Conservation (phyloP, 2,329 filamentous ascomycete genomes). For the Colletotrichum falcatum region DNA sequence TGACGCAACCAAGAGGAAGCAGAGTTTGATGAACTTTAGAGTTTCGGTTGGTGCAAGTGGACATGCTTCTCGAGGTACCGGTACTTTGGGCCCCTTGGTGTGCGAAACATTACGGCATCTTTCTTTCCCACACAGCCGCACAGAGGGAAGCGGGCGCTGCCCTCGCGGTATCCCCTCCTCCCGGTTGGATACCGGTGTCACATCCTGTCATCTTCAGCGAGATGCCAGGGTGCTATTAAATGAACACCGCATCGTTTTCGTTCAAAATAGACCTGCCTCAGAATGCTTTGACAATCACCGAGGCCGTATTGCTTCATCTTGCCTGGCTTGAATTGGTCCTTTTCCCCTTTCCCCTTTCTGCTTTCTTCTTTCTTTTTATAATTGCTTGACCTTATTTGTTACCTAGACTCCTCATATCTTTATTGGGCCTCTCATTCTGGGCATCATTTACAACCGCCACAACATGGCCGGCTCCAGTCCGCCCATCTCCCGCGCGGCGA, state of each 20-base stretch:
- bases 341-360: not conserved
- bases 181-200: not conserved
- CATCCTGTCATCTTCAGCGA: not conserved
- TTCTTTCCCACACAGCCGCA: conserved; percentile 4
- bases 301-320: conserved; percentile 2
- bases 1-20: too few relatives aligned
- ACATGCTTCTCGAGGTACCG: too few relatives aligned
- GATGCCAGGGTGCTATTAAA: conserved; percentile 10
- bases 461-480: conserved; percentile 26
- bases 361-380: not conserved
- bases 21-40: too few relatives aligned
- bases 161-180: too few relatives aligned
- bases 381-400: not conserved
- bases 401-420: not conserved
- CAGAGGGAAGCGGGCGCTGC: conserved; percentile 14
- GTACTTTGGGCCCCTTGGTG: too few relatives aligned
- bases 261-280: not conserved
- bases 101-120: too few relatives aligned
- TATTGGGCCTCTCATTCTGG: not conserved
- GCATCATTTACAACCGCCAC: not conserved
- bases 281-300: conserved; percentile 1
- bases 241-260: not conserved
- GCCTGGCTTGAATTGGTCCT: not conserved
- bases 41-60: too few relatives aligned
- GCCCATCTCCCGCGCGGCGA: conserved; percentile 24